Base-by-base conservation (phyloP, 768 basidiomycete species). In the Asterophora lycoperdoides region DNA sequence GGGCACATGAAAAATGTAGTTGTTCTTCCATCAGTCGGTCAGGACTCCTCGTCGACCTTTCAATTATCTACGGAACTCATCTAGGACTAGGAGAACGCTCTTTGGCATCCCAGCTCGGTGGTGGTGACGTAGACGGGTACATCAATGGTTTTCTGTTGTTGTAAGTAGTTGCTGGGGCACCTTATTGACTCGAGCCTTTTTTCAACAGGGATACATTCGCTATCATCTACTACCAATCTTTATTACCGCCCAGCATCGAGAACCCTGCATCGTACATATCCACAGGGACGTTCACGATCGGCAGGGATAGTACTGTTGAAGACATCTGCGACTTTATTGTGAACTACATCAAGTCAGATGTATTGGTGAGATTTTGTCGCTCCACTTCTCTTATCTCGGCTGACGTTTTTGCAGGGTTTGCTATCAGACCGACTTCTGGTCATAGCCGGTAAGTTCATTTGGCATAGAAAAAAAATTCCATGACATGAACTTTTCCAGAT, bases 71-170 rank as follows among this genome's bases (percentile, higher is more conserved):
- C 5, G 13, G 30, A 2, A 1, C 13, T 44, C 8, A 38, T 29
- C 3, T 14, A 33, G 35, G 5, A 33, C 19, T 54, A 87, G 84
- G 83, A 5, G 48, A 56, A 1, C 77, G 84, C 32, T 84, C 86
- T 1, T 59, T 89, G 35, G 76, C 88, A 8, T 86, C 84, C 2
- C 80, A 77, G 52, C 72, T 89, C 14, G 83, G 77, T 8, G 87
- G 87, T 30, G 88, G 88, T 0, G 88, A 90, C 67, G 67, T 89
- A n/a, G 88, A 89, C 48, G 88, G 88, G 85, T 86, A 60, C n/a
- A n/a, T n/a, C n/a, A n/a, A n/a, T n/a, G n/a, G n/a, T n/a, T n/a
- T n/a, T n/a, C n/a, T n/a, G 23, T n/a, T n/a, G n/a, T n/a, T n/a
- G n/a, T n/a, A n/a, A n/a, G n/a, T 23, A 23, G 23, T 23, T 23